phyloP scores from a whole-genome alignment of 495 filamentous ascomycete genomes.

The Penicillium cosmopolitanum region DNA sequence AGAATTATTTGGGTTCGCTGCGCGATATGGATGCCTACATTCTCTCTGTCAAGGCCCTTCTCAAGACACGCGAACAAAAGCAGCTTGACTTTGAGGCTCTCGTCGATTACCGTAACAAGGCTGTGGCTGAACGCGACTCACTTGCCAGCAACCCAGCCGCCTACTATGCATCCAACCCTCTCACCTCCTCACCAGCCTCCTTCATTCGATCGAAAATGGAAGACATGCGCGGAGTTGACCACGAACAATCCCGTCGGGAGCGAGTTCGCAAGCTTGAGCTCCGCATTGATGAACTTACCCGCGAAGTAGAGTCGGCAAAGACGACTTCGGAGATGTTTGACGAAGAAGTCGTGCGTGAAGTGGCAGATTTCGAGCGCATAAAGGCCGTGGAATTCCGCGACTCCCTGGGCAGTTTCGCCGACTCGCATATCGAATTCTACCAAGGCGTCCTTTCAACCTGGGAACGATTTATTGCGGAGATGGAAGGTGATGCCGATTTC shows the following conservation, averaged over 20 bases:
- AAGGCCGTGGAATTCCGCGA: conserved; percentile 91
- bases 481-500: conserved; percentile 65
- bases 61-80: conserved; percentile 95
- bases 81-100: conserved; percentile 96
- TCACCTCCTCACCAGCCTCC: conserved; percentile 70
- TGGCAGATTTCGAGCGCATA: conserved; percentile 92
- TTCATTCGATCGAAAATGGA: conserved; percentile 95
- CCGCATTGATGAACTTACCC: conserved; percentile 84
- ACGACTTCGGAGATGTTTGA: conserved; percentile 85
- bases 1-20: conserved; percentile 88
- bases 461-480: conserved; percentile 86
- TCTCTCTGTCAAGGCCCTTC: conserved; percentile 75
- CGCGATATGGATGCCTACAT: conserved; percentile 95
- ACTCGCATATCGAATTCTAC: conserved; percentile 88
- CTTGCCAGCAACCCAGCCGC: conserved; percentile 67
- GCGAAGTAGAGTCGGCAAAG: conserved; percentile 85
- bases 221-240: conserved; percentile 94
- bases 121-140: conserved; percentile 82
- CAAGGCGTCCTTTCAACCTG: conserved; percentile 77
- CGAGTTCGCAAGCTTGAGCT: conserved; percentile 87
- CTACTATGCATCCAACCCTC: conserved; percentile 60
- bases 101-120: conserved; percentile 92
- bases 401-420: conserved; percentile 79
- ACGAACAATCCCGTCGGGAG: conserved; percentile 87
- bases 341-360: conserved; percentile 91